Conservation (phyloP, 495 filamentous ascomycete genomes). For the Penicillium samsonianum region DNA sequence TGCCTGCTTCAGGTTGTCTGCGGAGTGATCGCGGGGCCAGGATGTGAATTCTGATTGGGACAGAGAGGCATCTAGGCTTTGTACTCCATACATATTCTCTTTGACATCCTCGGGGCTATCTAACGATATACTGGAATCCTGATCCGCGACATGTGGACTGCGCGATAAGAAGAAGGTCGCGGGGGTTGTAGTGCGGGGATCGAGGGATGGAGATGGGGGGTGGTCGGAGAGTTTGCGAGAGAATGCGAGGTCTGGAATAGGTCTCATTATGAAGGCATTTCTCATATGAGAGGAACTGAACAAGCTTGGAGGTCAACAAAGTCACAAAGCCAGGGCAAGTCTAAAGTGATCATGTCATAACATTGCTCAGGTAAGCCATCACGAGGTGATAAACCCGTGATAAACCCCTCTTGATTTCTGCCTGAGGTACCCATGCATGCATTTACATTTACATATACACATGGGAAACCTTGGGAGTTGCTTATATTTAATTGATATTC, state of each 20-base stretch:
- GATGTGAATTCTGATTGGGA: conserved; percentile 26
- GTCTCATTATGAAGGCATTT: conserved; percentile 36
- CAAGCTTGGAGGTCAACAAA: neutral
- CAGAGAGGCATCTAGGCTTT: conserved; percentile 61
- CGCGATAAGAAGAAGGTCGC: conserved; percentile 52
- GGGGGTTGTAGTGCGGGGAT: conserved; percentile 43
- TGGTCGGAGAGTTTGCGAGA: conserved; percentile 40
- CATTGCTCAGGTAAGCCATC: conserved; percentile 6
- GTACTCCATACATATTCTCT: conserved; percentile 61
- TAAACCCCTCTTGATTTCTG: conserved; percentile 7
- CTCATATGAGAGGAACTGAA: neutral
- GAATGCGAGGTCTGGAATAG: conserved; percentile 37
- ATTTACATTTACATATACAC: neutral
- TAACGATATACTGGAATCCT: conserved; percentile 28
- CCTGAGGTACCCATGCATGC: conserved; percentile 5
- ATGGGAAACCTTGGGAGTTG: neutral
- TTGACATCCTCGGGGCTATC: conserved; percentile 25
- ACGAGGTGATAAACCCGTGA: conserved; percentile 5
- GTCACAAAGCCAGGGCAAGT: neutral
- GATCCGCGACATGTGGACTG: conserved; percentile 29
- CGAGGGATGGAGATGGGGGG: conserved; percentile 36
- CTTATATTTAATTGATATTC: no score
- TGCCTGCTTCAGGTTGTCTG: conserved; percentile 28
- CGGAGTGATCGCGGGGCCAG: conserved; percentile 9
- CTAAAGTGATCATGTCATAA: conserved; percentile 10